These are phyloP conservation scores for Albugo laibachii DNA, from an alignment of 352 stramenopile species.

Conservation along the genomic window DNA sequence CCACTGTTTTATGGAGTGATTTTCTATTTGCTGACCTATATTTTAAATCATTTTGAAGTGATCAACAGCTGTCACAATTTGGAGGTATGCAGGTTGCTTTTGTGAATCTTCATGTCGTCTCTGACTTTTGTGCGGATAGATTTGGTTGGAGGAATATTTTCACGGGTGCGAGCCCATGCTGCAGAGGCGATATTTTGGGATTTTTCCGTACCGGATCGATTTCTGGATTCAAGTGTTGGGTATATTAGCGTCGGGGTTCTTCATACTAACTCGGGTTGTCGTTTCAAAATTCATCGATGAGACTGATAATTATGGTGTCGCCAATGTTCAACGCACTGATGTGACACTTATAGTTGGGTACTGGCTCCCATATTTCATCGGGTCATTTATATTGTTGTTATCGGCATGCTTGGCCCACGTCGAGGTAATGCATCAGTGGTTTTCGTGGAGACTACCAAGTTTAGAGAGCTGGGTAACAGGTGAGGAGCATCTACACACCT, in stretches of 20 bases:
- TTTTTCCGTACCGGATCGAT: constrained; percentile 68
- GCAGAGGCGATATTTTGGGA: constrained; percentile 40
- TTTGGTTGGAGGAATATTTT: constrained; percentile 75
- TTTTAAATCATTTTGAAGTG: constrained; percentile 65
- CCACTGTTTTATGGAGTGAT: constrained; percentile 33
- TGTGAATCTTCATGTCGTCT: background rate
- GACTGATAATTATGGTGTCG: constrained; percentile 39
- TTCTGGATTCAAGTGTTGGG: constrained; percentile 52
- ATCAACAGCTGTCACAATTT: constrained; percentile 80
- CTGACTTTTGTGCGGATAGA: constrained; percentile 7
- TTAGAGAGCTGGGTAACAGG: constrained; percentile 26
- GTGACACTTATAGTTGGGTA: constrained; percentile 48
- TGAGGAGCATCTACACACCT: constrained; percentile 10
- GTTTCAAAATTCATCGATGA: constrained; percentile 25
- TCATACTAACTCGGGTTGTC: constrained; percentile 34
- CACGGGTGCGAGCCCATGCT: constrained; percentile 48
- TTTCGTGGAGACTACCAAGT: constrained; percentile 47
- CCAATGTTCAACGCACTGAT: constrained; percentile 41
- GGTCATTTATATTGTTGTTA: constrained; percentile 50
- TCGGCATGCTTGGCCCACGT: constrained; percentile 64
- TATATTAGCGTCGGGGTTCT: constrained; percentile 36
- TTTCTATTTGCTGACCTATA: constrained; percentile 33
- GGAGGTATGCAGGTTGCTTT: constrained; percentile 12
- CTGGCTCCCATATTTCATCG: constrained; percentile 68
- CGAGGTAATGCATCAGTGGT: constrained; percentile 69